These are phyloP conservation scores for Sequoiadendron giganteum DNA, from an alignment of 75 land plant genomes.

Conservation along the genomic window DNA sequence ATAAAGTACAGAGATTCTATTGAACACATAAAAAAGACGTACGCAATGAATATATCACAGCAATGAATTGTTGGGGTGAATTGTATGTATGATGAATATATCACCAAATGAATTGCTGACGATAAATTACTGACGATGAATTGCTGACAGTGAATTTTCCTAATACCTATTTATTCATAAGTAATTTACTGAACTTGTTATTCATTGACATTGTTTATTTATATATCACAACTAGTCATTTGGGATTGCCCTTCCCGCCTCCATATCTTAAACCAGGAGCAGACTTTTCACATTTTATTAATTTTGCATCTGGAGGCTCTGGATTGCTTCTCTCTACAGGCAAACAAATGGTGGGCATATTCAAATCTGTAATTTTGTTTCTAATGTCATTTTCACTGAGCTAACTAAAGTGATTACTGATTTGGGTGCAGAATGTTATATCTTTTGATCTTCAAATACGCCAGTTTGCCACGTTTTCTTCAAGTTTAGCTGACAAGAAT, in stretches of 20 bases:
- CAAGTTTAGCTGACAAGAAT: neutral
- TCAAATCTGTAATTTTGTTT: neutral
- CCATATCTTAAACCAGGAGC: neutral
- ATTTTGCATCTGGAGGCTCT: constrained; percentile 27
- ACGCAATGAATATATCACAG: no score
- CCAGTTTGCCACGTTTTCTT: neutral
- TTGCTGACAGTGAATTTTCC: no score
- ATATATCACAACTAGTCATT: neutral
- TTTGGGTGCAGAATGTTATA: neutral
- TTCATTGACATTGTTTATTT: neutral
- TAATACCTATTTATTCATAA: no score
- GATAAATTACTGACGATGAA: no score
- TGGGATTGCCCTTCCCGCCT: neutral
- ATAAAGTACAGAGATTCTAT: no score
- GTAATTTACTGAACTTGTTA: neutral
- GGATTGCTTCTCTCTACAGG: constrained; percentile 30
- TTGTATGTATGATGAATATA: no score
- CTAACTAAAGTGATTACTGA: neutral
- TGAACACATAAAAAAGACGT: no score
- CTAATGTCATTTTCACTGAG: neutral
- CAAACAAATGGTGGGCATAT: constrained; percentile 13
- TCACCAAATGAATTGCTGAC: no score
- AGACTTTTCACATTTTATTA: constrained; percentile 9
- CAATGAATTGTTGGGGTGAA: no score
- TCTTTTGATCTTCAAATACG: neutral